Evolutionary conservation across 306 rosid genomes (phyloP).

Genomic region (Begonia peltatifolia): DNA sequence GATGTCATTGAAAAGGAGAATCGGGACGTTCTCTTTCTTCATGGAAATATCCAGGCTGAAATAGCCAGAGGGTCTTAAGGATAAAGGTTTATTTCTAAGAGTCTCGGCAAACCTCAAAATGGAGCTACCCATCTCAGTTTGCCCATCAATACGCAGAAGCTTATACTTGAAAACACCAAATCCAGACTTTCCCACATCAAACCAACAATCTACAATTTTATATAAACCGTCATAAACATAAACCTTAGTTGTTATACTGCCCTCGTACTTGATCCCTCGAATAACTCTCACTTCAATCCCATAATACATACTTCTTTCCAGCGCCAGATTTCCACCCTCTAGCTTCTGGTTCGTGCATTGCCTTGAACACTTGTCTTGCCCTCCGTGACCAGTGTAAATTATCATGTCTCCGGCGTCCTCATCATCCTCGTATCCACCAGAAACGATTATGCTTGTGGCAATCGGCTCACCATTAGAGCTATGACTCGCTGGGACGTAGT

Average conservation of each 20-base stretch:
- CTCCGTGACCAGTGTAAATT: conserved; percentile 87
- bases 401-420: conserved; percentile 71
- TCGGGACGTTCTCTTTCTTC: conserved; percentile 36
- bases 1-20: conserved; percentile 63
- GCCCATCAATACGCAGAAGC: conserved; percentile 68
- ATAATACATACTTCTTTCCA: conserved; percentile 90
- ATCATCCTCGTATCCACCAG: conserved; percentile 91
- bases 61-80: conserved; percentile 39
- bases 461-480: conserved; percentile 85
- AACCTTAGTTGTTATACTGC: conserved; percentile 38
- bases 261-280: conserved; percentile 46
- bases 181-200: conserved; percentile 91
- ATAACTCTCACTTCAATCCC: conserved; percentile 93
- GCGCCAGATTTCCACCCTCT: conserved; percentile 81
- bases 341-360: conserved; percentile 77
- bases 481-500: conserved; percentile 64
- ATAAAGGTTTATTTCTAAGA: conserved; percentile 38
- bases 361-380: conserved; percentile 62
- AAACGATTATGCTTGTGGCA: conserved; percentile 85
- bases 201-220: conserved; percentile 64
- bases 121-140: conserved; percentile 73
- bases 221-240: conserved; percentile 92
- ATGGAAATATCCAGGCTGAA: conserved; percentile 53
- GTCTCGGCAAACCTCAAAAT: conserved; percentile 39
- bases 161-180: conserved; percentile 84